Conservation (phyloP, 345 rosid genomes). For the Aegle marmelos region DNA sequence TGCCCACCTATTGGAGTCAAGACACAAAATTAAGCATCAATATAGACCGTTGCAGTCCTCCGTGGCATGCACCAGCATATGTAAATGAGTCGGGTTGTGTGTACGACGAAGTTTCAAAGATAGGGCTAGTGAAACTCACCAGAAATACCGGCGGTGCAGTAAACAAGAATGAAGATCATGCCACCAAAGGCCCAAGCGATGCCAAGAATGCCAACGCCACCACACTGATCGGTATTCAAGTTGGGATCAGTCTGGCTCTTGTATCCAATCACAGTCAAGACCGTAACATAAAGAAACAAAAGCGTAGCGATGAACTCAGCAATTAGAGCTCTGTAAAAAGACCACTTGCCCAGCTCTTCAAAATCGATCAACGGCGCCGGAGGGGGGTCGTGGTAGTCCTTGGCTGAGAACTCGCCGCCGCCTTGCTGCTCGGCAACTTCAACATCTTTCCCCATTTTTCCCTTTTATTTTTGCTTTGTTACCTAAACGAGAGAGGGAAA, state of each 20-base stretch:
- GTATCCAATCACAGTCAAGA: slow-evolving; percentile 82
- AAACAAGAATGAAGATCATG: slow-evolving; percentile 91
- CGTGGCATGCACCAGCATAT: too few species aligned
- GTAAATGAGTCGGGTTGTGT: not conserved
- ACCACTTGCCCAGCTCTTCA: slow-evolving; percentile 64
- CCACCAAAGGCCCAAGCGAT: slow-evolving; percentile 98
- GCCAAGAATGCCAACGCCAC: slow-evolving; percentile 85
- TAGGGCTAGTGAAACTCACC: slow-evolving; percentile 32
- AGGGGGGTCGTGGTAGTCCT: slow-evolving; percentile 77
- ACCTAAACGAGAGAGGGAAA: too few species aligned
- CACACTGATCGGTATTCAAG: slow-evolving; percentile 37
- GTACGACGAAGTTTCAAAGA: too few species aligned
- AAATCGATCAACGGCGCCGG: slow-evolving; percentile 59
- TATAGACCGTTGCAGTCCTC: too few species aligned
- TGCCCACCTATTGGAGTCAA: slow-evolving; percentile 45
- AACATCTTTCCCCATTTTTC: not conserved
- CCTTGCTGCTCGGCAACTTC: slow-evolving; percentile 20
- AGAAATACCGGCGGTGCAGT: slow-evolving; percentile 91
- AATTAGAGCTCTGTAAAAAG: slow-evolving; percentile 69
- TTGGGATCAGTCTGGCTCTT: slow-evolving; percentile 41
- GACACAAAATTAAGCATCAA: too few species aligned
- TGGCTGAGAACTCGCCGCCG: slow-evolving; percentile 39
- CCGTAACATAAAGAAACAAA: slow-evolving; percentile 68
- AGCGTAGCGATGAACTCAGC: slow-evolving; percentile 88
- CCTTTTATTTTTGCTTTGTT: too few species aligned